These are phyloP conservation scores for Tetrastigma voinierianum DNA, from an alignment of 164 flowering plant genomes.

Conservation along the genomic window DNA sequence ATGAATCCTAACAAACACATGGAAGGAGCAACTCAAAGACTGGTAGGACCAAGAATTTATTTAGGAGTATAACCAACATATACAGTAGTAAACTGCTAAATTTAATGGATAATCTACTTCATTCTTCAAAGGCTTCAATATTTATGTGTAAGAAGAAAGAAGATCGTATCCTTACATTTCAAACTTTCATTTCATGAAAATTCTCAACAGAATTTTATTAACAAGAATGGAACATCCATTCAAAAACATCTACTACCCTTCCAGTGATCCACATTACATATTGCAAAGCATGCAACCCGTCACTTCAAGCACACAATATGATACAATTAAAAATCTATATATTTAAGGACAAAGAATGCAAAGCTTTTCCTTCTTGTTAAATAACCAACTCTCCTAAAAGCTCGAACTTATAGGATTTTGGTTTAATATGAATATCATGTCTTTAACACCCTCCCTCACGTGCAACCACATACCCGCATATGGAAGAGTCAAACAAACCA, in stretches of 20 bases:
- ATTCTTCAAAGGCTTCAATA: neutral
- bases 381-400: too few species aligned
- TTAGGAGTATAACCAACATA: too few species aligned
- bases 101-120: neutral
- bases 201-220: neutral
- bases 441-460: too few species aligned
- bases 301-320: neutral
- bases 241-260: neutral
- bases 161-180: too few species aligned
- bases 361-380: too few species aligned
- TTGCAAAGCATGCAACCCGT: neutral
- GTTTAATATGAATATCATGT: too few species aligned
- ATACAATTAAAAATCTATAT: neutral
- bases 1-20: conserved; percentile 54
- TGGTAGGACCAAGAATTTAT: too few species aligned
- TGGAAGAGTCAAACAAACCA: too few species aligned
- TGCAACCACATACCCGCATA: too few species aligned
- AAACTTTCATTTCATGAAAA: neutral
- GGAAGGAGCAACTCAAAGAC: conserved; percentile 10
- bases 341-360: too few species aligned
- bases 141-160: neutral
- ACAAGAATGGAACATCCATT: neutral
- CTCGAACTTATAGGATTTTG: too few species aligned
- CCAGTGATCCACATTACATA: neutral
- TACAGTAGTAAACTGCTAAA: neutral